Conservation (phyloP, 2,329 filamentous ascomycete species). For the Cryphonectria naterciae region DNA sequence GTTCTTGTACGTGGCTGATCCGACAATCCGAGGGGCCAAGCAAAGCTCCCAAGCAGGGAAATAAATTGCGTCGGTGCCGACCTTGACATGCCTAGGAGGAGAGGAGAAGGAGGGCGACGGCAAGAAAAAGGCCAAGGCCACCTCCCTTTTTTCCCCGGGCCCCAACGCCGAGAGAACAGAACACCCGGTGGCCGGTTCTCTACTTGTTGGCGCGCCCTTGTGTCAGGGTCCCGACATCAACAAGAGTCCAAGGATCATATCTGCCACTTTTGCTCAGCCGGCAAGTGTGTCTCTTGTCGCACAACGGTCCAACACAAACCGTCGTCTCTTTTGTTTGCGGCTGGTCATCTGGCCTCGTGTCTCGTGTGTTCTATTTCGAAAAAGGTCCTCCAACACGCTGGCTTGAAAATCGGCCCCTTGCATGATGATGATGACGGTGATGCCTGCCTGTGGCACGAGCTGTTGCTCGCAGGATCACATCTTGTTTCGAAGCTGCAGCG, state of each 20-base stretch:
- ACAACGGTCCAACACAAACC: background rate
- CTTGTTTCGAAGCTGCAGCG: background rate
- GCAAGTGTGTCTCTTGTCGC: background rate
- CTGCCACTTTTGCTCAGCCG: background rate
- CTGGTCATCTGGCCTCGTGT: background rate
- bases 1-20: conserved; percentile 8
- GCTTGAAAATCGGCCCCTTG: background rate
- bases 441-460: background rate
- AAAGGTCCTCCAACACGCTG: background rate
- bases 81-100: background rate
- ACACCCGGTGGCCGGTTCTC: background rate
- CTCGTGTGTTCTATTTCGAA: background rate
- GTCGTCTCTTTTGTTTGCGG: background rate
- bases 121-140: background rate
- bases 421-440: background rate
- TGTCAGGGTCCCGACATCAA: background rate
- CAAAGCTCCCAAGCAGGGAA: background rate
- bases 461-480: background rate
- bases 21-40: background rate
- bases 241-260: background rate
- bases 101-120: background rate
- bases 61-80: background rate
- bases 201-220: background rate
- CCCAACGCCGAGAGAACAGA: background rate
- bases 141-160: background rate